These are phyloP conservation scores for Fusarium robinianum DNA, from an alignment of 2,329 filamentous ascomycete genomes.

Conservation along the genomic window DNA sequence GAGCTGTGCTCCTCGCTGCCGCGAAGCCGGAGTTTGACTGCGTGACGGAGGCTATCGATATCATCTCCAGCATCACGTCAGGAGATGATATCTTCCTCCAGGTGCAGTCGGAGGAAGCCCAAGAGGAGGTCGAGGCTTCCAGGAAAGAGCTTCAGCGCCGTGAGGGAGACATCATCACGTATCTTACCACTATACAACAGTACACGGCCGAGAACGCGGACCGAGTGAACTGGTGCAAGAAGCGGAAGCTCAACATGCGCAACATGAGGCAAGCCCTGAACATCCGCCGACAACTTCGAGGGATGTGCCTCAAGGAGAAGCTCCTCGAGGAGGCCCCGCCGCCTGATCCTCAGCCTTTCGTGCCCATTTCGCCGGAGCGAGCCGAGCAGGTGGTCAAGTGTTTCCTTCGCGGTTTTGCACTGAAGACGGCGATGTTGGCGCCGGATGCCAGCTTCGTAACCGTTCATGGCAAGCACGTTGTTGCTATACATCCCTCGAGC, in stretches of 20 bases:
- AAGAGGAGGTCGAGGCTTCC: conserved; percentile 56
- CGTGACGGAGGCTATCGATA: conserved; percentile 81
- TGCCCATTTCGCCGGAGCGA: conserved; percentile 57
- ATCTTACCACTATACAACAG: conserved; percentile 65
- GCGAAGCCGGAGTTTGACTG: conserved; percentile 72
- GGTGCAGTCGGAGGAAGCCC: conserved; percentile 60
- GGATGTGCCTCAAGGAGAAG: conserved; percentile 57
- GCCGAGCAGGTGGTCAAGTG: conserved; percentile 61
- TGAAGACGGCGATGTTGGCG: conserved; percentile 63
- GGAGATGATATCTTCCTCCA: conserved; percentile 67
- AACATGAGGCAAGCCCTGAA: conserved; percentile 67
- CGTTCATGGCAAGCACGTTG: conserved; percentile 61
- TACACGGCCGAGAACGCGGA: conserved; percentile 62
- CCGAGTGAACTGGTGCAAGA: conserved; percentile 61
- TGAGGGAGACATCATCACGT: conserved; percentile 68
- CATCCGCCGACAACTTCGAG: conserved; percentile 64
- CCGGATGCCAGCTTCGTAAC: conserved; percentile 66
- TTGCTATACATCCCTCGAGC: conserved; percentile 66
- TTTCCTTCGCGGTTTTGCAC: conserved; percentile 64
- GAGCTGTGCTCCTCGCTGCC: conserved; percentile 81
- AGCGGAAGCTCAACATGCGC: conserved; percentile 59
- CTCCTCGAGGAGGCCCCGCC: conserved; percentile 52
- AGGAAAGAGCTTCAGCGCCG: conserved; percentile 63
- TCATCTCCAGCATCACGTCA: conserved; percentile 68
- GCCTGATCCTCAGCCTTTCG: conserved; percentile 60